Base-by-base conservation (phyloP, 352 stramenopile genomes). In the Hyaloperonospora brassicae region DNA sequence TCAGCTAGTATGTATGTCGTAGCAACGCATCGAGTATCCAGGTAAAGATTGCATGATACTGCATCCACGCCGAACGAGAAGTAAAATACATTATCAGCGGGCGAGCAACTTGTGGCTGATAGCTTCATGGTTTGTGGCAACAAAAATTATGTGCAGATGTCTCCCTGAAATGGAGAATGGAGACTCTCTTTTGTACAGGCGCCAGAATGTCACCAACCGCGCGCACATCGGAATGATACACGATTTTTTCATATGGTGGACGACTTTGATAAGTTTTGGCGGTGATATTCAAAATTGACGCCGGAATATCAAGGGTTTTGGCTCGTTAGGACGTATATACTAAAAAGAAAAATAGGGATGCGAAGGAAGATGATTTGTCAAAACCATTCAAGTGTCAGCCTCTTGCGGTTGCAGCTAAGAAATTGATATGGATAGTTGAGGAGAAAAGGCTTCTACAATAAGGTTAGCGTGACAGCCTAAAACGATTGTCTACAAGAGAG, bases 51-150 rank as follows among this genome's bases (percentile, higher is more conserved):
- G 94, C 78, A 24, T 95, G 95, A 0, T 98, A 96, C 75, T 99
- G 95, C 95, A 96, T 99, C 22, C 85, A 98, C 69, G 92, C 96
- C n/a, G 84, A n/a, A 98, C 46, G 95, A 98, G 64, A 95, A 98
- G 8, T 97, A 78, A 46, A 99, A 99, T 71, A 98, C 93, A 0
- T 95, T 95, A 13, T 95, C 95, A 21, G 83, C 93, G 21, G 95
- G 96, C 30, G 95, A 98, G 69, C 98, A 98, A 68, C 78, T 99
- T 14, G 89, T 86, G 8, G 98, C 97, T 0, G 96, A 96, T 35
- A 96, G 79, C 34, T 99, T 99, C 67, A 98, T 99, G 95, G 89
- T 97, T 27, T 79, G 89, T 2, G 91, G 91, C 52, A 96, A 95
- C 69, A 97, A 97, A 68, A 97, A 97, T 69, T 97, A 88, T 58